Evolutionary conservation across 2,329 filamentous ascomycete species (phyloP).

Genomic region (Beauveria rudraprayagi): DNA sequence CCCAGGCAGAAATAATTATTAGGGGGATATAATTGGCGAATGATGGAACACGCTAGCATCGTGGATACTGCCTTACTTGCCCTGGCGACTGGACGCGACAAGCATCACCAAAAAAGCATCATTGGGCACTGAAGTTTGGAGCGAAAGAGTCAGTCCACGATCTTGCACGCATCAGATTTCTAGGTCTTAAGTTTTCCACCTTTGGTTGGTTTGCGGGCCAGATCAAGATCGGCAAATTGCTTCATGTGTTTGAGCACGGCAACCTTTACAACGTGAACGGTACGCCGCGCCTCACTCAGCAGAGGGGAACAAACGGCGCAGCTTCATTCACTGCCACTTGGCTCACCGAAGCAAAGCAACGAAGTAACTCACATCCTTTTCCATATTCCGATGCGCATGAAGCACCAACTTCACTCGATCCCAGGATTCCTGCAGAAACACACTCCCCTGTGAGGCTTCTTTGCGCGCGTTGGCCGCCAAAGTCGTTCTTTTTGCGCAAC

Average conservation of each 20-base stretch:
- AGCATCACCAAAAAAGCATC: neutral
- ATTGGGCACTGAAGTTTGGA: neutral
- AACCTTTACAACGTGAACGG: neutral
- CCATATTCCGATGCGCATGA: neutral
- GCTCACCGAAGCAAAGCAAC: too few species aligned
- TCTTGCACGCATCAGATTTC: neutral
- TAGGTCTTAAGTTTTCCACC: neutral
- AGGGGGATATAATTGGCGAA: neutral
- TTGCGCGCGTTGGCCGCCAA: neutral
- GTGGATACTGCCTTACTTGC: neutral
- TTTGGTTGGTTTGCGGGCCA: neutral
- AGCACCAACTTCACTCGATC: neutral
- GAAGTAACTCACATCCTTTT: too few species aligned
- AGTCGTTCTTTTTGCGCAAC: neutral
- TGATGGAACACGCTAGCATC: neutral
- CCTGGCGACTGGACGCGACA: neutral
- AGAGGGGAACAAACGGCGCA: too few species aligned
- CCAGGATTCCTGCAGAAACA: neutral
- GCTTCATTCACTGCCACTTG: too few species aligned
- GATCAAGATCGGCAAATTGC: neutral
- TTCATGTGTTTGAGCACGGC: neutral
- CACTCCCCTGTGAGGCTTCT: neutral
- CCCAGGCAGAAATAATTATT: neutral
- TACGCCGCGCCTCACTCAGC: too few species aligned
- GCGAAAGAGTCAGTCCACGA: neutral